Base-by-base conservation (phyloP, 177 flowering plant genomes). In the Telopea speciosissima region DNA sequence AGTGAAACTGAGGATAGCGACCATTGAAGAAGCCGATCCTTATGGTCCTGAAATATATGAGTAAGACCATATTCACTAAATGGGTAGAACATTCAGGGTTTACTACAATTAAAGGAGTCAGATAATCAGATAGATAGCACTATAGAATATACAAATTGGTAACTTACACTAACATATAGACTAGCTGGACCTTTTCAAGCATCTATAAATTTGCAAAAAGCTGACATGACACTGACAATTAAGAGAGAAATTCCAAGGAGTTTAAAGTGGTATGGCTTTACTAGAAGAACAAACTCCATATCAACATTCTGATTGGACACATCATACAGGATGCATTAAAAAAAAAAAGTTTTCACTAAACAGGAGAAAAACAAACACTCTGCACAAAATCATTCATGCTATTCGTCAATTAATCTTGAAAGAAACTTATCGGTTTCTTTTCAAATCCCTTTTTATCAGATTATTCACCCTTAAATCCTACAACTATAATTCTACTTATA, bases 11-110 rank as follows among this genome's bases (percentile, higher is more conserved):
- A 86, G 71, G 79, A 52, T 14, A 73, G 22, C 63, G 77, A 68
- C 91, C 91, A 88, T 61, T 76, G 71, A 33, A 54, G 52, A 33
- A 87, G 70, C 45, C 96, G 81, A 76, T 64, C 76, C 62, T 81
- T 85, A 68, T 86, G 90, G 25, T 84, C 84, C 95, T 90, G 86
- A 66, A 79, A 77, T 44, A 66, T n/a, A 61, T 17, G 10, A 62
- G 21, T 44, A 31, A 22, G 21, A 24, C 19, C 56, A 70, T 7
- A 70, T 28, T 28, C 19, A 28, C 28, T 11, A 12, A 49, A 64
- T 49, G 58, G 7, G 19, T 45, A 26, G 11, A 49, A 17, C 68
- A 49, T 42, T 4, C 33, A n/a, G 16, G 24, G 52, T 49, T 59
- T 22, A 36, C 40, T 59, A 12, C 3, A 10, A 12, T 49, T 49